Conservation (phyloP, 208 protist genomes). For the Leishmania amazonensis region DNA sequence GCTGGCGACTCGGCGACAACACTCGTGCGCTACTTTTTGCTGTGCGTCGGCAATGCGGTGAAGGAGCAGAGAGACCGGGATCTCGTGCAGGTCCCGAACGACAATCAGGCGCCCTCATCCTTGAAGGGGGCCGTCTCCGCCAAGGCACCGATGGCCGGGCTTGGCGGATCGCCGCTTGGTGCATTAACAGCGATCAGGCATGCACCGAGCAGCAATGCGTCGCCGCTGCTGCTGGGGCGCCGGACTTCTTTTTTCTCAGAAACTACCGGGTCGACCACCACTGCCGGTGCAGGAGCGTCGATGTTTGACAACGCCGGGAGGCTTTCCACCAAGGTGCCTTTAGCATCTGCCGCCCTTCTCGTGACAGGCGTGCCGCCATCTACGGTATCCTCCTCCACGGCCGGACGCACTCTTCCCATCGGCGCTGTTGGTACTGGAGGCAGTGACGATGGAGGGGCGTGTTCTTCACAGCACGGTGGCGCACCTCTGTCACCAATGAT, state of each 20-base stretch:
- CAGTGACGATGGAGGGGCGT: background rate
- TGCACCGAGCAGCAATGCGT: background rate
- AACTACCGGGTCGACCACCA: background rate
- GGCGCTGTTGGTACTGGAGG: background rate
- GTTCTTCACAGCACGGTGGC: background rate
- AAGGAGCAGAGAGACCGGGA: slow-evolving; percentile 40
- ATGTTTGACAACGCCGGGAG: background rate
- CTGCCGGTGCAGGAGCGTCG: background rate
- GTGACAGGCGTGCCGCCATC: background rate
- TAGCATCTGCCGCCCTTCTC: background rate
- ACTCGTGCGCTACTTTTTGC: slow-evolving; percentile 69
- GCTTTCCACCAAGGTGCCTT: background rate
- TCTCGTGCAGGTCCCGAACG: slow-evolving; percentile 4
- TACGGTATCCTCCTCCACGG: background rate
- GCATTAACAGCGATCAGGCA: background rate
- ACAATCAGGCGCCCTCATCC: background rate
- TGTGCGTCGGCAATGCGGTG: slow-evolving; percentile 53
- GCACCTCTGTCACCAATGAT: background rate
- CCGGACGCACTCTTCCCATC: no score
- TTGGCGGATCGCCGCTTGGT: background rate
- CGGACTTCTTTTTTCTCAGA: background rate
- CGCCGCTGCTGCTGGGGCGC: slow-evolving; percentile 2
- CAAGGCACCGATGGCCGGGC: background rate
- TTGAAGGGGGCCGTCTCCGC: background rate
- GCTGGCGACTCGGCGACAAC: slow-evolving; percentile 53